Evolutionary conservation across 148 eudicot genomes (phyloP), one percentile per base, ranked within the genome.

Genomic region (Mesembryanthemum crystallinum): DNA sequence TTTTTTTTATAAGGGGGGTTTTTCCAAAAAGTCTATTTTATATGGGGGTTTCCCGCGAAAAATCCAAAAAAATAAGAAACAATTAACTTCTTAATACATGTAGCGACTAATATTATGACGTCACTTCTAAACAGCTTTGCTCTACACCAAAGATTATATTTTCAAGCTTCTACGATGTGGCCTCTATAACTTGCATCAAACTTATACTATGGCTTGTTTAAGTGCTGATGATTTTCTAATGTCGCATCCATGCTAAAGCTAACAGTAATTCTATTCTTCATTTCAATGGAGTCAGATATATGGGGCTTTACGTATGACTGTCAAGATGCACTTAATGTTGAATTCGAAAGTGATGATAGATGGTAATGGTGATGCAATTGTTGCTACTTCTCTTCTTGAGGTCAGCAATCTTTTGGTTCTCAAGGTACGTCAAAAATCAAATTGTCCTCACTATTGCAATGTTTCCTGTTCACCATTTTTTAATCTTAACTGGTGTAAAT

Each of bases 331-430:
- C 84, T 80, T 95, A 77, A 95, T 95, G 98, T 82, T 85, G 90
- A 95, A 90, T 79, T 95, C 98, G 60, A 85, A 83, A 84, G 74
- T 95, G 84, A 76, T 87, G 72, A 92, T 95, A 77, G 81, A 87
- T 79, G 93, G 97, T 71, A 91, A 92, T 79, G 84, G 85, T 57
- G 91, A 90, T 75, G 57, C 87, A 35, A 87, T 89, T 59, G 91
- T 90, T 79, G 87, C 92, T 12, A 95, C 98, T 57, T 92, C 98
- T 72, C 84, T 88, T 82, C 91, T 95, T 67, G 98, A 95, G 73
- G 91, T 90, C 80, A 95, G 98, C 94, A 95, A 95, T 83, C 87
- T 95, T 68, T 72, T 92, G 86, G 92, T 95, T 76, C 92, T 95
- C 64, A 90, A 88, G 94, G 98, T 95, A 89, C 55, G 74, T 51